Evolutionary conservation across 257 asterid species (phyloP).

Genomic region (Eucommia ulmoides): DNA sequence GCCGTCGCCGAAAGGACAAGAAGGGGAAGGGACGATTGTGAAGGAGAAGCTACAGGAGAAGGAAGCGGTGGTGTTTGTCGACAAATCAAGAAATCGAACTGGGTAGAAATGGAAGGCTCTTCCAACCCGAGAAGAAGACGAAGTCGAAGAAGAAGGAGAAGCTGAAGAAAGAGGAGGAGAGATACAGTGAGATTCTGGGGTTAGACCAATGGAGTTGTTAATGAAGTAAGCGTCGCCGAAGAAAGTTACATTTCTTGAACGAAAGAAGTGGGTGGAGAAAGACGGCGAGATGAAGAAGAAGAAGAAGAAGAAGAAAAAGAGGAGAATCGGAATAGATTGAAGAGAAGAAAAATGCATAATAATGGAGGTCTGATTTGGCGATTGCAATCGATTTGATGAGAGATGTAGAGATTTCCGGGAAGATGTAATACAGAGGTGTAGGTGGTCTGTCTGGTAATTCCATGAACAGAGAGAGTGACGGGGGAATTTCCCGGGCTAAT

Average conservation of each 20-base stretch:
- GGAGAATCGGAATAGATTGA: no score
- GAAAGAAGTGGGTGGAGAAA: constrained; percentile 13
- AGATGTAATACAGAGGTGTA: no score
- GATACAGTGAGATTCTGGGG: constrained; percentile 27
- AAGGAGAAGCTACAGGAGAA: constrained; percentile 61
- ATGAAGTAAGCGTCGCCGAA: constrained; percentile 42
- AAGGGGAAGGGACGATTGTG: constrained; percentile 20
- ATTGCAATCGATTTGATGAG: no score
- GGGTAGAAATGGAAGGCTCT: constrained; percentile 50
- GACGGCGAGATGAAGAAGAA: constrained; percentile 18
- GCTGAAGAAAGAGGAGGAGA: constrained; percentile 8
- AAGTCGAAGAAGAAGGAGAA: constrained; percentile 1
- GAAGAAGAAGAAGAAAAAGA: constrained; percentile 10
- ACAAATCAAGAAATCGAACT: constrained; percentile 44
- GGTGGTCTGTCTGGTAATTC: no score
- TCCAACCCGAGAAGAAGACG: constrained; percentile 33
- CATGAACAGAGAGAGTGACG: no score
- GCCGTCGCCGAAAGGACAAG: constrained; percentile 73
- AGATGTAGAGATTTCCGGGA: no score
- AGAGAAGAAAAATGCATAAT: no score
- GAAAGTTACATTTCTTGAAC: constrained; percentile 31
- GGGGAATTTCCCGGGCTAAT: no score
- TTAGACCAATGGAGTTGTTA: constrained; percentile 32
- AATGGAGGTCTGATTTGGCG: no score
- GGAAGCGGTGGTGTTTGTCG: constrained; percentile 40